phyloP scores from a whole-genome alignment of 129 eudicot species.

The Lactuca saligna region DNA sequence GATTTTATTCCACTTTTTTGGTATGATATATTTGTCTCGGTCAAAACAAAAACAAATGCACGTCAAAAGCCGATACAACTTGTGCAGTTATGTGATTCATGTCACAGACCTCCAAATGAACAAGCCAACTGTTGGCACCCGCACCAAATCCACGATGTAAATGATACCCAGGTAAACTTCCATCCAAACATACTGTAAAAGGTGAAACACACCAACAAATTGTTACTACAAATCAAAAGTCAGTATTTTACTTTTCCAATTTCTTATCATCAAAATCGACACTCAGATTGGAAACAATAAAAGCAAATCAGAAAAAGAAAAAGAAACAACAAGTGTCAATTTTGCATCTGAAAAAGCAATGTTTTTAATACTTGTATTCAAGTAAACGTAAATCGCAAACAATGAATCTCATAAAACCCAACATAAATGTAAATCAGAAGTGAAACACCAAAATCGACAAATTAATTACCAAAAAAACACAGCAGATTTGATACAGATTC shows the following conservation, averaged over 20 bases:
- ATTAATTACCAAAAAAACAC: background rate
- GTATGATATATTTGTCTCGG: no score
- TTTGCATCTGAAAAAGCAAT: constrained; percentile 10
- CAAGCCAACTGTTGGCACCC: constrained; percentile 95
- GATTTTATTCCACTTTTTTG: no score
- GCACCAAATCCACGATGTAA: constrained; percentile 81
- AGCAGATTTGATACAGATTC: constrained; percentile 7
- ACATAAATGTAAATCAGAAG: background rate
- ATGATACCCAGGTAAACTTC: constrained; percentile 92
- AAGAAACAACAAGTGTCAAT: constrained; percentile 6
- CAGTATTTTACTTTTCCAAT: background rate
- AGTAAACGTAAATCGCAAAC: constrained; percentile 22
- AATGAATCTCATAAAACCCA: constrained; percentile 17
- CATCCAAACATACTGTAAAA: constrained; percentile 91
- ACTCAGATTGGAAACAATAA: background rate
- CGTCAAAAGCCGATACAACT: no score
- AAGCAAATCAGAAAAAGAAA: background rate
- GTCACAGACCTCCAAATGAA: constrained; percentile 80
- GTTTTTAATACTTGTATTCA: constrained; percentile 3
- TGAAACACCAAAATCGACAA: constrained; percentile 10
- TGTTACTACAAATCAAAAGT: background rate
- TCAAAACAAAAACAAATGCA: no score
- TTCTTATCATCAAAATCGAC: background rate
- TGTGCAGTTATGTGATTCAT: no score
- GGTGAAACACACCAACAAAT: background rate